Evolutionary conservation across 305 asterid genomes (phyloP).

Genomic region (Caryopteris hybrid): DNA sequence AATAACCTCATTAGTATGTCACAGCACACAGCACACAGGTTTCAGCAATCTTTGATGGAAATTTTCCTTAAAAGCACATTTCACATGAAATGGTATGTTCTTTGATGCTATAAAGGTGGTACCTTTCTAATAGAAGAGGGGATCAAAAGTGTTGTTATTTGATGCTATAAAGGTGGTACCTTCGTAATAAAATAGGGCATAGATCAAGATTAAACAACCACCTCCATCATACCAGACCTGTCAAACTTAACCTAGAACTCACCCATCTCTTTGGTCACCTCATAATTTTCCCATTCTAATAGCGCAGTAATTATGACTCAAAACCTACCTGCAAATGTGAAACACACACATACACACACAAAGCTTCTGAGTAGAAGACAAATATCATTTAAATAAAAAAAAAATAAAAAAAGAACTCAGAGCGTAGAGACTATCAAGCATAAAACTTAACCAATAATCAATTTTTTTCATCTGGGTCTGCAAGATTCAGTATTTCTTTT

Average conservation of each 20-base stretch:
- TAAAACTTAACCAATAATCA: slow-evolving; percentile 13
- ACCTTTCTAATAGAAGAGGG: too few species aligned
- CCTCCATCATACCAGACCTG: slow-evolving; percentile 18
- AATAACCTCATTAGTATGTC: not conserved
- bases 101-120: slow-evolving; percentile 2
- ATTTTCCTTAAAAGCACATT: too few species aligned
- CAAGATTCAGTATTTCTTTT: slow-evolving; percentile 19
- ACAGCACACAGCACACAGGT: not conserved
- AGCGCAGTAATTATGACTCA: slow-evolving; percentile 3
- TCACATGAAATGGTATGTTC: not conserved
- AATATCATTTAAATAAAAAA: not conserved
- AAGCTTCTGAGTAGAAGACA: not conserved
- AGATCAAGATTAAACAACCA: slow-evolving; percentile 20
- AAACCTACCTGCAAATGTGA: slow-evolving; percentile 24
- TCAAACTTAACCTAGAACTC: slow-evolving; percentile 26
- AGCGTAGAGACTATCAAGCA: not conserved
- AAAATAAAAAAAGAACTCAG: not conserved
- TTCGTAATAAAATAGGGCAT: slow-evolving; percentile 3
- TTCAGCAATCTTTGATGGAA: slow-evolving; percentile 19
- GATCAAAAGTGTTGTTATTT: not conserved
- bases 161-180: not conserved
- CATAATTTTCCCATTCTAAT: not conserved
- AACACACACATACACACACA: not conserved
- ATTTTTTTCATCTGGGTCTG: slow-evolving; percentile 19
- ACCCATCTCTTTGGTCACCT: slow-evolving; percentile 3